phyloP scores from a whole-genome alignment of 179 eudicot genomes.

The Vitellaria paradoxa region DNA sequence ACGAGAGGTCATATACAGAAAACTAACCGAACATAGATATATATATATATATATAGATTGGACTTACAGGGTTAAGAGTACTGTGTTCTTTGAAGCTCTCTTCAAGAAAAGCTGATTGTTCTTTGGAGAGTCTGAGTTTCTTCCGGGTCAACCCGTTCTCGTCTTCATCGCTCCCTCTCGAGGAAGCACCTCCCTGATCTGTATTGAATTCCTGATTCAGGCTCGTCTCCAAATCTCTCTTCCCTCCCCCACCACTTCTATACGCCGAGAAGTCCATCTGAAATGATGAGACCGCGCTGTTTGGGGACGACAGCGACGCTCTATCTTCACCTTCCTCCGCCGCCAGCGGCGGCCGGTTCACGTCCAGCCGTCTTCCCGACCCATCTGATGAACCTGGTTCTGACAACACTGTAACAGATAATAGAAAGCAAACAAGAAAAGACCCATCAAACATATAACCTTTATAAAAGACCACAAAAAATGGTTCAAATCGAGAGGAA shows the following conservation, averaged over 20 bases:
- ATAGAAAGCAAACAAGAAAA: not conserved
- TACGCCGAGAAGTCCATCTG: slow-evolving; percentile 50
- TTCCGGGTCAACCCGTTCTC: slow-evolving; percentile 53
- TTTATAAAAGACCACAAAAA: no score
- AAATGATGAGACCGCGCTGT: slow-evolving; percentile 38
- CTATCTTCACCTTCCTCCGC: slow-evolving; percentile 20
- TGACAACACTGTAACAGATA: slow-evolving; percentile 34
- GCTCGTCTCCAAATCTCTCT: slow-evolving; percentile 25
- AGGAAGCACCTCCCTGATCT: slow-evolving; percentile 25
- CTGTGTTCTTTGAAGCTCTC: slow-evolving; percentile 82
- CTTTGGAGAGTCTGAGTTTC: slow-evolving; percentile 73
- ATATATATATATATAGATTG: not conserved
- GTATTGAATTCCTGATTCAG: slow-evolving; percentile 7
- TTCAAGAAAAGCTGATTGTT: slow-evolving; percentile 89
- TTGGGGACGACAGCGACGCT: slow-evolving; percentile 30
- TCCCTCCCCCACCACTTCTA: slow-evolving; percentile 17
- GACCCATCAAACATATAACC: not conserved
- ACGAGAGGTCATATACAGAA: not conserved
- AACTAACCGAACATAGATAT: not conserved
- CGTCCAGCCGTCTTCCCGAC: slow-evolving; percentile 18
- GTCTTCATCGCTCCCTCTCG: slow-evolving; percentile 67
- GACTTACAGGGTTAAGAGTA: slow-evolving; percentile 83
- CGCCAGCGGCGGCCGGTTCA: slow-evolving; percentile 5
- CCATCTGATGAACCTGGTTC: slow-evolving; percentile 59
- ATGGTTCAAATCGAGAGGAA: not conserved